These are phyloP conservation scores for Cunninghamia lanceolata DNA, from an alignment of 75 land plant genomes.

Conservation along the genomic window DNA sequence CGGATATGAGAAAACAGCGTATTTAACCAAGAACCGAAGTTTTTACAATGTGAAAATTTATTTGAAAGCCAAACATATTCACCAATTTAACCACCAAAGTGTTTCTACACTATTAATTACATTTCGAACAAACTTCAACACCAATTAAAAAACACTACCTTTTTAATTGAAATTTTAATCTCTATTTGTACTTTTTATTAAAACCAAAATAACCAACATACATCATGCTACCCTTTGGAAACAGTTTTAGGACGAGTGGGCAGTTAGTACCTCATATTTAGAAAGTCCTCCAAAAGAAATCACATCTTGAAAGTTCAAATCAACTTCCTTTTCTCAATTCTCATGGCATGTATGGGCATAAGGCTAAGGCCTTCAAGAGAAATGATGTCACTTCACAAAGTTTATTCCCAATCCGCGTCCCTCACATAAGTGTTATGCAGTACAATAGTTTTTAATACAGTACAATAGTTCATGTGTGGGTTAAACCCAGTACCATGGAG, in stretches of 20 bases:
- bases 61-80: too few species aligned
- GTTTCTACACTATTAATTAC: background rate
- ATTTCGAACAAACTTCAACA: too few species aligned
- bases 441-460: background rate
- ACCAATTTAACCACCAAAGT: background rate
- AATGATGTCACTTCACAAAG: background rate
- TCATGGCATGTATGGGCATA: background rate
- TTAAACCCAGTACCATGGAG: background rate
- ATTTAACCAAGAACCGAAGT: too few species aligned
- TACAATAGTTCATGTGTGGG: background rate
- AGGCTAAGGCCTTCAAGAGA: background rate
- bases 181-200: background rate
- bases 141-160: too few species aligned
- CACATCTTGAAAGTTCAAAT: background rate
- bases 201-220: background rate
- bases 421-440: background rate
- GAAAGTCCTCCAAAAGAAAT: background rate
- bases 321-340: background rate
- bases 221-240: background rate
- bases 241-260: background rate
- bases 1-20: too few species aligned
- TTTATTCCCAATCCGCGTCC: background rate
- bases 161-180: too few species aligned
- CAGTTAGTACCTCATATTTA: background rate
- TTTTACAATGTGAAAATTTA: too few species aligned